phyloP scores from a whole-genome alignment of 2,329 filamentous ascomycete genomes.

The Trichoderma atrobrunneum region DNA sequence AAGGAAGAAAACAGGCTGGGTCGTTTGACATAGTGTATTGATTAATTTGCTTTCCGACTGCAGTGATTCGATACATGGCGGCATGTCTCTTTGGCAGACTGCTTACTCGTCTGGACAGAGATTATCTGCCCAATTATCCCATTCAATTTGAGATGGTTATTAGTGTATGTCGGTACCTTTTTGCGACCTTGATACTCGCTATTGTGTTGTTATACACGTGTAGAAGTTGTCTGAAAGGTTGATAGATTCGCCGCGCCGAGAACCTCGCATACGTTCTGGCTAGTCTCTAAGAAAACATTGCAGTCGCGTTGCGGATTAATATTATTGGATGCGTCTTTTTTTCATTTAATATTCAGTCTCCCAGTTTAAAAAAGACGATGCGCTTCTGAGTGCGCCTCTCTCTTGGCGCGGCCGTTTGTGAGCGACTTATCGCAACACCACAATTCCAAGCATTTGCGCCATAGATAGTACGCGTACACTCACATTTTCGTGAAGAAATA shows the following conservation, averaged over 20 bases:
- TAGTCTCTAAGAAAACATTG: background rate
- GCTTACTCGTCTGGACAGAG: background rate
- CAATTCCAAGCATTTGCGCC: background rate
- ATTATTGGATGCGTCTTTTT: background rate
- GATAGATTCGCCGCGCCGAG: rapidly evolving
- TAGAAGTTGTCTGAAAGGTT: background rate
- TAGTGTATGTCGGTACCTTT: background rate
- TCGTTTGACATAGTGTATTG: background rate
- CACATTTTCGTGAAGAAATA: background rate
- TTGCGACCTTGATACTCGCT: background rate
- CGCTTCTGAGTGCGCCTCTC: background rate
- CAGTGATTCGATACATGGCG: background rate
- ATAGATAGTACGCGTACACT: background rate
- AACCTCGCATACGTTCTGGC: background rate
- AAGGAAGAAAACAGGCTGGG: background rate
- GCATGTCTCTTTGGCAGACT: background rate
- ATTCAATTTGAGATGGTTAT: background rate
- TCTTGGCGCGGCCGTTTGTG: background rate
- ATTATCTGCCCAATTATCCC: background rate
- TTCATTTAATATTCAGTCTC: background rate
- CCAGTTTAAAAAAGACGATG: background rate
- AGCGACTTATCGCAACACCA: background rate
- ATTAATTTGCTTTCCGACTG: background rate
- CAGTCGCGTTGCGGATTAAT: background rate
- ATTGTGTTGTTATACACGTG: background rate